Percentiles rank a stretch among this genome's conserved stretches.
These are phyloP conservation scores for Paecilomyces fulvus DNA, from an alignment of 2,329 filamentous ascomycete genomes.

Conservation along the genomic window DNA sequence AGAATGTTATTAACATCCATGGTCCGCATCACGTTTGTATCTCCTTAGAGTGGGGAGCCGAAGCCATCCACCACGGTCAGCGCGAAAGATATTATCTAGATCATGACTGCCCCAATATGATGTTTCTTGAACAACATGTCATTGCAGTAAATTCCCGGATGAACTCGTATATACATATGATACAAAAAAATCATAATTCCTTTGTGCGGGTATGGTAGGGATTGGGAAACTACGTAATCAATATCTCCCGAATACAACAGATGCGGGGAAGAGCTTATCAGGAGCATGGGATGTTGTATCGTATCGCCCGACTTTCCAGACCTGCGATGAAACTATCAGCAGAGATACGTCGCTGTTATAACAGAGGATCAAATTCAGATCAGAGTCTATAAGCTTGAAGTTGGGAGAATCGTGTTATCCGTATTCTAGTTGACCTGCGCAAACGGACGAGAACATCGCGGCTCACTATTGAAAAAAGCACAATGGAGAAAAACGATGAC, in stretches of 20 bases:
- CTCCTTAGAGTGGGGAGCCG: neutral
- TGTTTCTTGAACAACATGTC: neutral
- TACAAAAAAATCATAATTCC: neutral
- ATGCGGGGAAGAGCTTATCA: constrained; percentile 1
- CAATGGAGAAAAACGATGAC: constrained; percentile 15
- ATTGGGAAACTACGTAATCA: neutral
- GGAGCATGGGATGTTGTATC: neutral
- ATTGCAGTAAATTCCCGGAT: too few relatives aligned
- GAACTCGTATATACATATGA: neutral
- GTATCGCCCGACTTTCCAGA: neutral
- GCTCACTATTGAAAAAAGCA: neutral
- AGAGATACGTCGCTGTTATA: neutral
- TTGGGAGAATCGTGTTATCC: neutral
- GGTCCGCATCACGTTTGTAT: neutral
- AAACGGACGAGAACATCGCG: neutral
- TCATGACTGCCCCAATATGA: neutral
- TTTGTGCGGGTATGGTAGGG: neutral
- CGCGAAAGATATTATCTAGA: neutral
- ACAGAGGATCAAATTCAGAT: neutral
- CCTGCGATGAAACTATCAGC: neutral
- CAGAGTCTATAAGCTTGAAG: neutral
- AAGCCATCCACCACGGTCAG: neutral
- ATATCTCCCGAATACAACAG: neutral
- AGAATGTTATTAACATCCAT: too few relatives aligned
- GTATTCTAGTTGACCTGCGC: neutral